Evolutionary conservation across 2,329 filamentous ascomycete genomes (phyloP), one percentile per base, ranked within the genome.

Genomic region (Epichloe sibirici): DNA sequence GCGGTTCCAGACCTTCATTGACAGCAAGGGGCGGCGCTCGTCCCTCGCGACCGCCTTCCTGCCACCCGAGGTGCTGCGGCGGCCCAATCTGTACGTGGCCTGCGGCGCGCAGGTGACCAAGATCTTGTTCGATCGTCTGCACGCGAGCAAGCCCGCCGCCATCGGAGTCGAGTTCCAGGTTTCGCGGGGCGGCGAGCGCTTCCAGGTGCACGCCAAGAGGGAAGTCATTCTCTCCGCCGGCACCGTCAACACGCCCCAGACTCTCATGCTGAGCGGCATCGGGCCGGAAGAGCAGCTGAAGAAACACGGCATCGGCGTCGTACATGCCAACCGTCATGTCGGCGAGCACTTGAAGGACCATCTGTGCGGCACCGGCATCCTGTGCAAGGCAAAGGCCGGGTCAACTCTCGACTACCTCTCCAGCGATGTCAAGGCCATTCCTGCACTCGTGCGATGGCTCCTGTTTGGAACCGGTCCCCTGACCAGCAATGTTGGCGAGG

Each of bases 321-420:
- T 82, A 38, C 65, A 69, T 2, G 72, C 85, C 59, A 71, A 81
- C 2, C 80, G 79, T 0, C 81, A 80, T 43, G 81, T 86, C 12
- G 82, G 82, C 28, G 73, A 69, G 31, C 82, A 83, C 63, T 48
- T 63, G 34, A 57, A 58, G 55, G 62, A 64, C 51, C 62, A 62
- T n/a, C 51, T 58, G 13, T 52, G 52, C 53, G 48, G 54, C n/a
- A 50, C 46, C 25, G 54, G 49, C 21, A 25, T 58, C 23, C 8
- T 53, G 13, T 54, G 55, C 47, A 58, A 56, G 50, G 52, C 54
- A 39, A 57, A 56, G 49, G 38, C 47, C 8, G 49, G 54, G 3
- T 25, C 43, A 4, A 56, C 56, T 2, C 51, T 56, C 44, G 57
- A 57, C 47, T 58, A 57, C 42, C 54, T 58, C 37, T 13, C 21